Base-by-base conservation (phyloP, 192 early-diverging fungal species). In the Coemansia sp. region DNA sequence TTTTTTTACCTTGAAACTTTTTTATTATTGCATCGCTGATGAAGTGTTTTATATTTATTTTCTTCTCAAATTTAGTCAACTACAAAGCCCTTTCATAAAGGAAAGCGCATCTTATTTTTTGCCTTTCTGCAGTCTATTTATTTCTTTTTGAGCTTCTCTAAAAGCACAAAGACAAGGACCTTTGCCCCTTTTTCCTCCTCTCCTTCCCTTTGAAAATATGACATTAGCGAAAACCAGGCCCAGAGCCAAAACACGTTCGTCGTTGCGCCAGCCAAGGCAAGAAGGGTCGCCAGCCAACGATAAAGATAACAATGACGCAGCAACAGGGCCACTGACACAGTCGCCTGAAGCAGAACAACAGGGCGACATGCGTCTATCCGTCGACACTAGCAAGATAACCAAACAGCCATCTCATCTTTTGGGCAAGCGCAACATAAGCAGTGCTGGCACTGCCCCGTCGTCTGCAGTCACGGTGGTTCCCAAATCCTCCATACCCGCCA, bases 171-270 rank as follows among this genome's bases (percentile, higher is more conserved):
- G 44, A 18, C 12, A 46, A 46, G 21, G 0, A 18, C 23, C 49
- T 60, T n/a, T 35, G 6, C 0, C 18, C 18, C 7, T 41, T 5
- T 1, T 6, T 1, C 6, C 5, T 41, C 30, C 30, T 30, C 30
- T 30, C 30, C 30, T 30, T 30, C 30, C 30, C 3, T 30, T 30
- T 30, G 30, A 30, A 30, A 30, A 30, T n/a, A 77, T 68, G 69
- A 61, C 69, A 10, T 64, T 77, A 55, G 30, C 66, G 64, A 77
- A 77, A 57, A 45, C 63, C 68, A 77, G 60, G 59, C 56, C 58
- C 16, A 59, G 35, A n/a, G 52, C 52, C 52, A 55, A 55, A 33
- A 38, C 57, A 20, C 57, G 57, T 6, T 20, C 57, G 5, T 35
- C 57, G 21, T 20, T 21, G 52, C 46, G 63, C 34, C 58, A 59